These are phyloP conservation scores for Rugonectria rugulosa DNA, from an alignment of 2,329 filamentous ascomycete genomes.

Conservation along the genomic window DNA sequence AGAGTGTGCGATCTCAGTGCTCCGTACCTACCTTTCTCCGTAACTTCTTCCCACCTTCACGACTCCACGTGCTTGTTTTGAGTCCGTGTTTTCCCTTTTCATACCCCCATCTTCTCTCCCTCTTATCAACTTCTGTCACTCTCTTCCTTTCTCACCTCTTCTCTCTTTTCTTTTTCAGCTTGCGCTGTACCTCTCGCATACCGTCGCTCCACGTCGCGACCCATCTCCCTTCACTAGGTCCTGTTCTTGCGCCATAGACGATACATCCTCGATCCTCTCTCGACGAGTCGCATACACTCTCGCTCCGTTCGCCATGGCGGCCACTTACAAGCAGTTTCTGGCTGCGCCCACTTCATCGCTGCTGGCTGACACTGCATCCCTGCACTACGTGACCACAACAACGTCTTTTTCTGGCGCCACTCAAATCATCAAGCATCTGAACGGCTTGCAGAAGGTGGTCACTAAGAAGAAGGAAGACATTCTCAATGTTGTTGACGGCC, in stretches of 20 bases:
- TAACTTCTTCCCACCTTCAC: slow-evolving; percentile 31
- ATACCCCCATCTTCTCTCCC: slow-evolving; percentile 13
- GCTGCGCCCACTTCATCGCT: slow-evolving; percentile 69
- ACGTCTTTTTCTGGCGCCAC: slow-evolving; percentile 74
- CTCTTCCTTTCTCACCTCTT: slow-evolving; percentile 4
- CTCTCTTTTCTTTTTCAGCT: slow-evolving; percentile 4
- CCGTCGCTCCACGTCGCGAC: slow-evolving; percentile 24
- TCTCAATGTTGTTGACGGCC: slow-evolving; percentile 76
- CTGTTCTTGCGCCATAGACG: slow-evolving; percentile 11
- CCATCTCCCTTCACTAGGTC: slow-evolving; percentile 9
- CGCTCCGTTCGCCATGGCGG: slow-evolving; percentile 46
- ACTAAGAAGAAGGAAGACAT: slow-evolving; percentile 84
- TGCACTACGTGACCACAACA: slow-evolving; percentile 91
- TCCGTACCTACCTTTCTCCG: no score
- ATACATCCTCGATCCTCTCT: slow-evolving; percentile 14
- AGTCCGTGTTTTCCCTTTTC: slow-evolving; percentile 30
- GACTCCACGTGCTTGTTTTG: slow-evolving; percentile 41
- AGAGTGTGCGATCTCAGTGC: background rate
- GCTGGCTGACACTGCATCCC: slow-evolving; percentile 70
- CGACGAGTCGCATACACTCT: slow-evolving; percentile 24
- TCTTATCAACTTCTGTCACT: slow-evolving; percentile 1
- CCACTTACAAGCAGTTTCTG: slow-evolving; percentile 76
- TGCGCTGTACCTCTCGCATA: slow-evolving; percentile 7
- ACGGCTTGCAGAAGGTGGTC: slow-evolving; percentile 73
- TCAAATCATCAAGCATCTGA: slow-evolving; percentile 84